Percentiles rank a stretch among this genome's conserved stretches.
Conservation (phyloP, 139 green algal species). For the Microglena sp. region DNA sequence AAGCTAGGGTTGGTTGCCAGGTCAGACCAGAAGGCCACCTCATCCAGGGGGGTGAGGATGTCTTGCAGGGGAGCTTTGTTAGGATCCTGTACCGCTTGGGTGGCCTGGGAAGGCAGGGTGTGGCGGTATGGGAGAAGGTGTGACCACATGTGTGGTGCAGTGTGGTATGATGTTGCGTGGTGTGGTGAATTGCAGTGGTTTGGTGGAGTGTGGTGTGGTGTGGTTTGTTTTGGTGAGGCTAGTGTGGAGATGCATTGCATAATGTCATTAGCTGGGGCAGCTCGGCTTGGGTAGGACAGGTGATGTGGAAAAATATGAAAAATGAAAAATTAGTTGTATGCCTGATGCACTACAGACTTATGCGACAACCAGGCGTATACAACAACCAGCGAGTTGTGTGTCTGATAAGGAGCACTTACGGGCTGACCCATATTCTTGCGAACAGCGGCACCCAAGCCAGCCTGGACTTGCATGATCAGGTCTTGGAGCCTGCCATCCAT, state of each 20-base stretch:
- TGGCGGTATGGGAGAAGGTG: neutral
- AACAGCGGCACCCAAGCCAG: constrained; percentile 36
- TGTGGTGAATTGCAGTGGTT: neutral
- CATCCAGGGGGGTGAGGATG: constrained; percentile 43
- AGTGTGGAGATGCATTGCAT: neutral
- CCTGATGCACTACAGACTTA: too few species aligned
- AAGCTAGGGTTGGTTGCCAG: constrained; percentile 6
- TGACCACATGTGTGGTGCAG: neutral
- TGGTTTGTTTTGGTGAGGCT: neutral
- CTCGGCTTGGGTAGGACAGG: too few species aligned
- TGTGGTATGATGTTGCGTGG: neutral
- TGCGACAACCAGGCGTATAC: too few species aligned
- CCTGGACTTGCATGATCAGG: constrained; percentile 45
- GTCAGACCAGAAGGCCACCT: constrained; percentile 51
- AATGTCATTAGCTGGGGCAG: neutral
- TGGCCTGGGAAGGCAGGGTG: neutral
- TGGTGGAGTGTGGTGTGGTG: neutral
- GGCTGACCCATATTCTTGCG: constrained; percentile 15
- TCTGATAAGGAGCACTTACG: constrained; percentile 4
- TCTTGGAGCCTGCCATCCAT: constrained; percentile 35
- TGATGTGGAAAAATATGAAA: neutral
- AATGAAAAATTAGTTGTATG: neutral
- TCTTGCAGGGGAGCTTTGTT: constrained; percentile 28
- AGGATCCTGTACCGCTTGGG: constrained; percentile 20
- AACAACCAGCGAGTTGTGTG: too few species aligned